Conservation (phyloP, 305 asterid species). For the Fraxinus angustifolia region DNA sequence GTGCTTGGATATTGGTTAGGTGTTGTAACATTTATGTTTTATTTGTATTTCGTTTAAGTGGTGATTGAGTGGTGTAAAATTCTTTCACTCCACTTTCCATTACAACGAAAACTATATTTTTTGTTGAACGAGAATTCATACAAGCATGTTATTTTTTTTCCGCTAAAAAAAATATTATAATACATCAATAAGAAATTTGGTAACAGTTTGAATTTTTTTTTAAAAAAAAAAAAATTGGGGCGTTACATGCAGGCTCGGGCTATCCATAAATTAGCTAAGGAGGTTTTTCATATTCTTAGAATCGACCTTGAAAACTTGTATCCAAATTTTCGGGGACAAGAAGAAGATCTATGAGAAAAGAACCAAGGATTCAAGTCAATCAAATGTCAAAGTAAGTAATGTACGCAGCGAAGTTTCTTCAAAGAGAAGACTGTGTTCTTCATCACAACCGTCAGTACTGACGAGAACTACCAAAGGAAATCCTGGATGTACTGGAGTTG, state of each 20-base stretch:
- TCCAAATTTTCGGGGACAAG: conserved; percentile 54
- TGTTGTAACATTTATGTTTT: too few species aligned
- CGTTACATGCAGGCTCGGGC: conserved; percentile 56
- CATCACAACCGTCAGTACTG: conserved; percentile 24
- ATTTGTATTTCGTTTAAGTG: too few species aligned
- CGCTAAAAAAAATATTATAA: too few species aligned
- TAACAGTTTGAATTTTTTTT: too few species aligned
- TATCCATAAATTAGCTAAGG: conserved; percentile 64
- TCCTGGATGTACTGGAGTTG: conserved; percentile 1
- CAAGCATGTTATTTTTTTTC: too few species aligned
- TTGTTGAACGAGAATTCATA: too few species aligned
- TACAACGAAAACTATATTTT: too few species aligned
- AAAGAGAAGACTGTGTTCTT: conserved; percentile 6
- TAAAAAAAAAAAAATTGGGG: too few species aligned
- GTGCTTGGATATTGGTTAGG: too few species aligned
- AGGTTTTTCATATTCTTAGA: conserved; percentile 58
- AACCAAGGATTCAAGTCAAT: conserved; percentile 26
- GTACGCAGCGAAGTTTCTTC: conserved; percentile 17
- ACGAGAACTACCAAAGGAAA: conserved; percentile 27
- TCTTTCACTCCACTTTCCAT: too few species aligned
- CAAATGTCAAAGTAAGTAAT: not conserved
- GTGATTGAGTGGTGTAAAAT: too few species aligned
- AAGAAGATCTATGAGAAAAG: conserved; percentile 62
- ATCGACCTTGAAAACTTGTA: conserved; percentile 57
- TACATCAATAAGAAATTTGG: too few species aligned